These are phyloP conservation scores for Rhinocladiella similis DNA, from an alignment of 2,329 filamentous ascomycete species.

Conservation along the genomic window DNA sequence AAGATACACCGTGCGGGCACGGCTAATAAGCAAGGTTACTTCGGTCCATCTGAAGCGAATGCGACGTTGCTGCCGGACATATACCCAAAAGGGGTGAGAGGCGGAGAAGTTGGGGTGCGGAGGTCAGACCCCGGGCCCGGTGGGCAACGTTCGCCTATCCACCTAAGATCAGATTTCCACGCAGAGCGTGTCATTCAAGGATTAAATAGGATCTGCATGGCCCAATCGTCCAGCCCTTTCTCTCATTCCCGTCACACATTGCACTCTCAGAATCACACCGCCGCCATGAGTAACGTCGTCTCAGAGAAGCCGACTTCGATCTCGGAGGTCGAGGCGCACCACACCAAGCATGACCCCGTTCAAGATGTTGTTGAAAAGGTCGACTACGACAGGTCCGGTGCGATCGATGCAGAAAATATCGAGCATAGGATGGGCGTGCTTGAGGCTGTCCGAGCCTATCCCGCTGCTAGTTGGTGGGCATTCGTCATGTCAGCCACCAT, in stretches of 20 bases:
- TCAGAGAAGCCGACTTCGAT: conserved; percentile 35
- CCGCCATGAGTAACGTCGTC: conserved; percentile 36
- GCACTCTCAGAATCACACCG: conserved; percentile 22
- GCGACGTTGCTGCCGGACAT: conserved; percentile 13
- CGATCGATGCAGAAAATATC: conserved; percentile 58
- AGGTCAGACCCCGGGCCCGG: conserved; percentile 3
- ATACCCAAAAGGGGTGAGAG: conserved; percentile 4
- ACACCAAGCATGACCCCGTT: conserved; percentile 30
- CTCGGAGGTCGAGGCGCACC: conserved; percentile 36
- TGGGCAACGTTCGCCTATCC: conserved; percentile 7
- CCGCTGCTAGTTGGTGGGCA: conserved; percentile 56
- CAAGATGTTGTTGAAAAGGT: conserved; percentile 42
- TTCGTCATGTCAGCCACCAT: conserved; percentile 59
- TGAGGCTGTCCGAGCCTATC: conserved; percentile 53
- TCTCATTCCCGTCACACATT: conserved; percentile 1
- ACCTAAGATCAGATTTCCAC: conserved; percentile 7
- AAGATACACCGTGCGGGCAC: conserved; percentile 3
- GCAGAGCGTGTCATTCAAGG: conserved; percentile 5
- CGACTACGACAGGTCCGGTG: conserved; percentile 51
- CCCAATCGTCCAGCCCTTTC: conserved; percentile 2
- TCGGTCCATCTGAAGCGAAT: conserved; percentile 6
- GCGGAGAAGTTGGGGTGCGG: conserved; percentile 15
- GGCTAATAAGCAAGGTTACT: neutral
- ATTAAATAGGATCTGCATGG: conserved; percentile 5
- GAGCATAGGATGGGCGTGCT: conserved; percentile 54